Evolutionary conservation across 495 filamentous ascomycete genomes (phyloP), one percentile per base, ranked within the genome.

Genomic region (Cenococcum geophilum): DNA sequence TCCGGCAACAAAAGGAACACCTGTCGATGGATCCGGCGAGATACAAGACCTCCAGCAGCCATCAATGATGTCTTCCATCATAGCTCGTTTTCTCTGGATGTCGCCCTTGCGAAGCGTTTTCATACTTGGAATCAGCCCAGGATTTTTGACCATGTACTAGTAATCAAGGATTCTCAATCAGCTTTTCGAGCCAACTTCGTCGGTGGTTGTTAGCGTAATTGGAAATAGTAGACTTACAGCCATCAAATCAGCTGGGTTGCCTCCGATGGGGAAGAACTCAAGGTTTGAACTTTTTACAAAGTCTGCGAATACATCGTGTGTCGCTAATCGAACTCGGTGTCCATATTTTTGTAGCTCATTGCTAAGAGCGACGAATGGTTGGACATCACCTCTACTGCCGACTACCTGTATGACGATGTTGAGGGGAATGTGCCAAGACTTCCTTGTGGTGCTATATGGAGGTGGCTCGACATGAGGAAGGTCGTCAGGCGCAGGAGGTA

Each of bases 321-420:
- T 92, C 16, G 89, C 89, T 9, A 92, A 73, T 22, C 89, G 81
- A 4, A 92, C 86, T 21, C 89, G 81, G 73, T 92, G 89, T n/a
- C 83, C 82, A 67, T 86, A 82, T 4, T 72, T 76, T 66, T 85
- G 81, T 21, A 95, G 70, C 0, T 78, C 76, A 68, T 82, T 81
- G 0, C 86, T 87, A 6, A 89, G 71, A 11, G 85, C 81, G 37
- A 91, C 71, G 61, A 91, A 91, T 4, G 87, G 87, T 69, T 91
- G 88, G 0, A 88, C 85, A 67, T 91, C 88, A n/a, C 88, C 89
- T 22, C 88, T 81, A 1, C 84, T 86, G 14, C 88, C 89, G 42
- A 91, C 84, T 9, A 92, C 84, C 68, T 89, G 87, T 65, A 91
- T 89, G 35, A 91, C 88, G 55, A 91, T 80, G 71, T 91, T 90